Conservation (phyloP, 169 alveolate genomes). For the Cryptosporidium ubiquitum region DNA sequence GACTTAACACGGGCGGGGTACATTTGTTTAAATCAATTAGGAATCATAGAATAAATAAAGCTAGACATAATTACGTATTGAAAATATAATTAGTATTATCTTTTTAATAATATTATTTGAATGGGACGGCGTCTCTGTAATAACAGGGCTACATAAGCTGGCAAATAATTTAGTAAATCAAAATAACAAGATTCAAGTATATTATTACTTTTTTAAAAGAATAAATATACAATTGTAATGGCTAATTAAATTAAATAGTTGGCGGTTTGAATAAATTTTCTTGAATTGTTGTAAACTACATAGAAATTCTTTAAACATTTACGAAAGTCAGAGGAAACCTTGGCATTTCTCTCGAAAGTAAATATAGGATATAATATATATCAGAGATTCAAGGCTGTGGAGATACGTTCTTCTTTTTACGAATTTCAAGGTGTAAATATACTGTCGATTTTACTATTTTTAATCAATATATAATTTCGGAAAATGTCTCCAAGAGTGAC, state of each 20-base stretch:
- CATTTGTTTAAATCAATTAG: not conserved
- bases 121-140: constrained; percentile 77
- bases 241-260: not conserved
- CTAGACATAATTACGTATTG: not conserved
- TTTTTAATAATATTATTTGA: not conserved
- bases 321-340: not conserved
- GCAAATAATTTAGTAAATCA: not conserved
- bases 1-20: not conserved
- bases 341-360: not conserved
- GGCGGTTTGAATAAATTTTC: not conserved
- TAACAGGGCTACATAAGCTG: not conserved
- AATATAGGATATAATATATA: not conserved
- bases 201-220: not conserved
- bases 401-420: not conserved
- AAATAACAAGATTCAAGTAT: not conserved
- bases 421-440: not conserved
- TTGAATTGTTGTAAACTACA: not conserved
- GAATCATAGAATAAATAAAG: not conserved
- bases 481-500: constrained; percentile 89
- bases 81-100: not conserved
- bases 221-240: not conserved
- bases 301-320: not conserved
- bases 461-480: constrained; percentile 3
- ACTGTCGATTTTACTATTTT: not conserved
- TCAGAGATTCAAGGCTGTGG: not conserved